Conservation (phyloP, 192 early-diverging fungal species). For the Phlyctochytrium bullatum region DNA sequence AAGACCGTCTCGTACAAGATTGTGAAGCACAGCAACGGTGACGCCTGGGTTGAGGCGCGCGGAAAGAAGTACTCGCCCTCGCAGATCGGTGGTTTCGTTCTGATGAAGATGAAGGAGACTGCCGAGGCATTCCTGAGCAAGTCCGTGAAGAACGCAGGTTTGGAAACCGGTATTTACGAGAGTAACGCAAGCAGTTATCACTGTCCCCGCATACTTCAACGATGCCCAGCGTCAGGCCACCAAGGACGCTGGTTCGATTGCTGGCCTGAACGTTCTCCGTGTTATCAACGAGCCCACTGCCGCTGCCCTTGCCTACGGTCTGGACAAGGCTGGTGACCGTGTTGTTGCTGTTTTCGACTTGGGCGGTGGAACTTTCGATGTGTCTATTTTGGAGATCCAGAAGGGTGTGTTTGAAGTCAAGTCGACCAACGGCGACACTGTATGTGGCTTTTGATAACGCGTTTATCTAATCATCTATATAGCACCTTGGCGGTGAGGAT, state of each 20-base stretch:
- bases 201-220: slow-evolving; percentile 99
- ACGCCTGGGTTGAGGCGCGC: slow-evolving; percentile 96
- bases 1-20: slow-evolving; percentile 94
- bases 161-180: not conserved
- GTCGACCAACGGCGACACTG: slow-evolving; percentile 96
- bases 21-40: slow-evolving; percentile 89
- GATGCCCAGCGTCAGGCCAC: slow-evolving; percentile 96
- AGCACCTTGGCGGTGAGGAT: slow-evolving; percentile 65
- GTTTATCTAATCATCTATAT: slow-evolving; percentile 19
- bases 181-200: slow-evolving; percentile 59
- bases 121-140: slow-evolving; percentile 76
- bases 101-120: slow-evolving; percentile 99
- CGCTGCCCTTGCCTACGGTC: slow-evolving; percentile 88
- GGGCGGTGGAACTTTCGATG: slow-evolving; percentile 99
- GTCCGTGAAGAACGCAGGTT: slow-evolving; percentile 78
- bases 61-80: slow-evolving; percentile 95
- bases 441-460: slow-evolving; percentile 55
- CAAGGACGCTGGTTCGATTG: slow-evolving; percentile 90
- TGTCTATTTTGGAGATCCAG: slow-evolving; percentile 97
- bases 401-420: slow-evolving; percentile 99
- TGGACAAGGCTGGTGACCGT: slow-evolving; percentile 81
- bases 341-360: slow-evolving; percentile 95
- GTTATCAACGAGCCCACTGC: slow-evolving; percentile 97
- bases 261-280: slow-evolving; percentile 85
- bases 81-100: slow-evolving; percentile 95